Evolutionary conservation across 805 yeast species (phyloP), one percentile per base, ranked within the genome.

Genomic region (Metschnikowia anglica): DNA sequence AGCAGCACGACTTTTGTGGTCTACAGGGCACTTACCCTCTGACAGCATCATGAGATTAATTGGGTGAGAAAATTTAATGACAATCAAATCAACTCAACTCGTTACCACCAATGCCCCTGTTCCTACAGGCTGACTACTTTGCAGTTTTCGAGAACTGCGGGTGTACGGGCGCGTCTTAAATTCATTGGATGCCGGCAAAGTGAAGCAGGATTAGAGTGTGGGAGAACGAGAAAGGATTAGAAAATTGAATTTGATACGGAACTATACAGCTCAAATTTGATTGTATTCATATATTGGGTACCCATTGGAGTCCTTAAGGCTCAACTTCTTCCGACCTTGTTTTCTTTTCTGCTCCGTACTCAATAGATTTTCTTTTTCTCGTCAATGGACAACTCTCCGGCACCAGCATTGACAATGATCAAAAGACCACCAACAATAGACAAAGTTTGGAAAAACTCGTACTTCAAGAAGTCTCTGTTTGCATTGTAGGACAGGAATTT

Each of bases 361-460:
- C 68, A 88, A 62, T 85, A 88, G 46, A 87, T 82, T 74, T 91
- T 91, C 74, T 91, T 90, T 83, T 93, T 91, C 65, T 89, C 97
- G 60, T 91, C 99, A 45, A 91, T 70, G 20, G 96, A 86, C 51
- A 91, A 74, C 55, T 86, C 90, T 38, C 99, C 99, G 23, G 98
- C 98, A 49, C 99, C 99, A 3, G 96, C 88, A 68, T 86, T 88
- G 46, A 88, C 96, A 48, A 93, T 87, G 53, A 93, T 72, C 48
- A 91, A 69, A 49, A 91, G 77, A 1, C 98, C 99, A 44, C 99
- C 99, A 38, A 91, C 90, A 61, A 91, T 91, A 44, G 95, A 85
- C 61, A 91, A 74, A 29, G 96, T 88, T 71, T 93, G 99, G 77
- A 85, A 91, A 65, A 86, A 87, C 66, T 90, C 98, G 65, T 90